Conservation (phyloP, 768 basidiomycete genomes). For the Termitomyces heimii region DNA sequence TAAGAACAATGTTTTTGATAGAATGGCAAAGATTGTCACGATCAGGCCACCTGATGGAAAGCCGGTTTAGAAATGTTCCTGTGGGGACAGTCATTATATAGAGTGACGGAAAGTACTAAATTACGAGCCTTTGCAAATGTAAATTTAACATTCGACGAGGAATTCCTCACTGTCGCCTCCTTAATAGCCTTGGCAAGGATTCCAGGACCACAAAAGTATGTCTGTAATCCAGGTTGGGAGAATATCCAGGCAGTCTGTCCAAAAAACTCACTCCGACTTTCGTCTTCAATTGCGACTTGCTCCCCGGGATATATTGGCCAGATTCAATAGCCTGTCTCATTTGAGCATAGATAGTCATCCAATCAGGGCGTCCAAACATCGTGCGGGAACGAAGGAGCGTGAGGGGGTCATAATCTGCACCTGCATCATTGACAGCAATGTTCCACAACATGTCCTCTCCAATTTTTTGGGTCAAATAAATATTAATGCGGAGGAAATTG, state of each 20-base stretch:
- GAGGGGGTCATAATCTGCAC: constrained; percentile 82
- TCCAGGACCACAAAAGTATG: constrained; percentile 86
- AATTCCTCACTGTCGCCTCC: constrained; percentile 55
- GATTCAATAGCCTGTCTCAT: constrained; percentile 75
- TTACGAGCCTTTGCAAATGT: constrained; percentile 67
- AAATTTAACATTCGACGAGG: constrained; percentile 57
- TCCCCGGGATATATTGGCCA: constrained; percentile 78
- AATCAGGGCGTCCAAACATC: constrained; percentile 90
- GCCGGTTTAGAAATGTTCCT: constrained; percentile 23
- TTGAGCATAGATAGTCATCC: constrained; percentile 72
- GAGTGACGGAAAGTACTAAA: background rate
- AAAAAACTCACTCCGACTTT: constrained; percentile 65
- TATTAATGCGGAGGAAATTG: constrained; percentile 88
- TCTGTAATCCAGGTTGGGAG: constrained; percentile 33
- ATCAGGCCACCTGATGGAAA: background rate
- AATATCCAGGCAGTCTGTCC: constrained; percentile 1
- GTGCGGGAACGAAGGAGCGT: constrained; percentile 86
- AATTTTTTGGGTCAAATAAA: constrained; percentile 87
- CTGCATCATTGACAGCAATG: constrained; percentile 82
- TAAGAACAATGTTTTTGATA: background rate
- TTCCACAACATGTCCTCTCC: constrained; percentile 88
- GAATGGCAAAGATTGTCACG: background rate
- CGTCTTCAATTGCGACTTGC: constrained; percentile 73
- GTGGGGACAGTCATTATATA: background rate
- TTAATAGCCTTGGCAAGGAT: constrained; percentile 73